Base-by-base conservation (phyloP, 2,329 filamentous ascomycete species). In the Cytospora chrysosperma region DNA sequence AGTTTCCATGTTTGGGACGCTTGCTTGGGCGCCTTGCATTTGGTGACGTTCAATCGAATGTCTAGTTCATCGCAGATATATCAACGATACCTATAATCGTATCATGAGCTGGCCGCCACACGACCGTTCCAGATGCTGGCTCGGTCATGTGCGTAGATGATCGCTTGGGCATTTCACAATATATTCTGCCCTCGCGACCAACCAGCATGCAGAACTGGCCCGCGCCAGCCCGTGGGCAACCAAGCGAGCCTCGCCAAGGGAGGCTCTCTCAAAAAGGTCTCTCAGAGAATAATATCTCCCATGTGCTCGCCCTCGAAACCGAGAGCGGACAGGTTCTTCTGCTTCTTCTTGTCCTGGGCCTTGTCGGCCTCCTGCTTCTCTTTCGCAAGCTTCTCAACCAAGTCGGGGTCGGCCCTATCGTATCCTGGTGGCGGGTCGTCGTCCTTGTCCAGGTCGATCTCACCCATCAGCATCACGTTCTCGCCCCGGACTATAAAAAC, bases 401-500 rank as follows among this genome's bases (percentile, higher is more conserved):
- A 73, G 70, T 86, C 79, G 67, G 69, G 40, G 12, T 74, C 72
- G 52, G 73, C 74, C 69, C 82, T 80, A 69, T 83, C 81, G 70
- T 90, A 92, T 34, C 88, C 87, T 5, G 82, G 75, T 1, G 92
- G 92, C 17, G 92, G 83, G 64, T 96, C 88, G 75, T 99, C 95
- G 76, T 99, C 95, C 73, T 90, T 92, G 80, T 99, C 95, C 27
- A 99, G 86, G 75, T 99, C 95, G 71, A 99, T 96, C 77, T 98
- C 96, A 43, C 95, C 95, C 21, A 98, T 84, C 52, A 99, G 82
- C 58, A 97, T 82, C n/a, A 99, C 95, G 75, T 99, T 99, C 79
- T 99, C 95, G 69, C 95, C 95, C 64, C 95, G 85, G 53, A 99
- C 92, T 40, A 98, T 85, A 78, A 95, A 98, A 67, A 96, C 87